These are phyloP conservation scores for Asterophora parasitica DNA, from an alignment of 768 basidiomycete species.

Conservation along the genomic window DNA sequence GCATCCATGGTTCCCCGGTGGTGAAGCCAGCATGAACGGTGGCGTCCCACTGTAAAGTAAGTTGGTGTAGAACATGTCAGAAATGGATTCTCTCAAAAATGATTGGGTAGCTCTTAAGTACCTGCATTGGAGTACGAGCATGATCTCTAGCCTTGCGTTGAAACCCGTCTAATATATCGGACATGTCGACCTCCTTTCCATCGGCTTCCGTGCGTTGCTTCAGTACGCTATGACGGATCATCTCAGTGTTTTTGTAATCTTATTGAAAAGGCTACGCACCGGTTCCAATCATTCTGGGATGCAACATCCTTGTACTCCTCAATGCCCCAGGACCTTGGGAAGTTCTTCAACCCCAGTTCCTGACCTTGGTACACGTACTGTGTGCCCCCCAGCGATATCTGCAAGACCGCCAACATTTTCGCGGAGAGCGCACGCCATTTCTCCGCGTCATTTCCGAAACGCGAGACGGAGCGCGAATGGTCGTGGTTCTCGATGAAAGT, in stretches of 20 bases:
- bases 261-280: slow-evolving; percentile 32
- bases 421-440: slow-evolving; percentile 55
- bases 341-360: slow-evolving; percentile 65
- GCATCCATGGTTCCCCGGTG: slow-evolving; percentile 66
- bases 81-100: too few relatives aligned
- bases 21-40: slow-evolving; percentile 59
- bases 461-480: slow-evolving; percentile 56
- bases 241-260: background rate
- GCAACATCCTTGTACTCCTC: slow-evolving; percentile 74
- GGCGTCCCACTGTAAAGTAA: slow-evolving; percentile 64
- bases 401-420: slow-evolving; percentile 60
- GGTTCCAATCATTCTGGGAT: slow-evolving; percentile 52
- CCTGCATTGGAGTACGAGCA: slow-evolving; percentile 67
- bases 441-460: slow-evolving; percentile 59
- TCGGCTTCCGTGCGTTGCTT: slow-evolving; percentile 30
- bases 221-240: slow-evolving; percentile 29
- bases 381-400: slow-evolving; percentile 60
- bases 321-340: slow-evolving; percentile 57
- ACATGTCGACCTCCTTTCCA: slow-evolving; percentile 49
- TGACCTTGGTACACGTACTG: slow-evolving; percentile 73
- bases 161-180: slow-evolving; percentile 52
- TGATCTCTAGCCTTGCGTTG: slow-evolving; percentile 68
- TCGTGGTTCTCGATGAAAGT: slow-evolving; percentile 71
- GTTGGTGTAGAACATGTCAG: background rate
- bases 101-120: too few relatives aligned